Evolutionary conservation across 169 alveolate species (phyloP).

Genomic region (Cyclospora cayetanensis): DNA sequence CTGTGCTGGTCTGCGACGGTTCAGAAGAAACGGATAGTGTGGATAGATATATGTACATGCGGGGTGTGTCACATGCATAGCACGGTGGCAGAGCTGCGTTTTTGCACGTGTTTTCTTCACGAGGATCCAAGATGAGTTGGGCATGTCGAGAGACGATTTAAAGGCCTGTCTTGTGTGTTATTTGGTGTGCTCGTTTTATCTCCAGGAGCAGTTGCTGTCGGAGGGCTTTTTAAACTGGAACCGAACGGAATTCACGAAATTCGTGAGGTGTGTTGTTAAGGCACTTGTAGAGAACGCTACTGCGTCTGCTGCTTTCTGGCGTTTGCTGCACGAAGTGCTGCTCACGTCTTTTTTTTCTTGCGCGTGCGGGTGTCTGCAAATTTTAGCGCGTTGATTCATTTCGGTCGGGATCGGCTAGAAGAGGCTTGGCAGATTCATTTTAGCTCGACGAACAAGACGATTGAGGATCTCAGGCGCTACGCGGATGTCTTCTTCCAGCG

Average conservation of each 20-base stretch:
- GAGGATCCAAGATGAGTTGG: not conserved
- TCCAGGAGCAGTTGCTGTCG: conserved; percentile 78
- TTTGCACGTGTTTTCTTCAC: too few species aligned
- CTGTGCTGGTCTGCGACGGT: too few species aligned
- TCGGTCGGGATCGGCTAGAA: conserved; percentile 61
- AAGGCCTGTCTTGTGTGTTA: not conserved
- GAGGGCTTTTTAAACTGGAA: conserved; percentile 88
- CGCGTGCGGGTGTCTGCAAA: not conserved
- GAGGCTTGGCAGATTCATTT: conserved; percentile 56
- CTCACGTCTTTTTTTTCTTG: not conserved
- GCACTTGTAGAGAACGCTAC: conserved; percentile 65
- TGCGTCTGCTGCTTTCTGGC: not conserved
- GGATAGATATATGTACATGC: too few species aligned
- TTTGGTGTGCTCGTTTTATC: too few species aligned
- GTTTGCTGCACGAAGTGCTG: conserved; percentile 17
- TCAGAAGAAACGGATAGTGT: too few species aligned
- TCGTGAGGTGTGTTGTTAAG: conserved; percentile 79
- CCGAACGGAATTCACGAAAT: conserved; percentile 84
- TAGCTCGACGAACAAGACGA: conserved; percentile 11
- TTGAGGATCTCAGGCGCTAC: conserved; percentile 41
- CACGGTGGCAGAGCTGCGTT: too few species aligned
- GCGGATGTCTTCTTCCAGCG: conserved; percentile 64
- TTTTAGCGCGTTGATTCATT: conserved; percentile 52
- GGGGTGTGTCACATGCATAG: too few species aligned
- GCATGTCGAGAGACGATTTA: not conserved